Evolutionary conservation across 345 rosid genomes (phyloP).

Genomic region (Streptanthus diversifolius): DNA sequence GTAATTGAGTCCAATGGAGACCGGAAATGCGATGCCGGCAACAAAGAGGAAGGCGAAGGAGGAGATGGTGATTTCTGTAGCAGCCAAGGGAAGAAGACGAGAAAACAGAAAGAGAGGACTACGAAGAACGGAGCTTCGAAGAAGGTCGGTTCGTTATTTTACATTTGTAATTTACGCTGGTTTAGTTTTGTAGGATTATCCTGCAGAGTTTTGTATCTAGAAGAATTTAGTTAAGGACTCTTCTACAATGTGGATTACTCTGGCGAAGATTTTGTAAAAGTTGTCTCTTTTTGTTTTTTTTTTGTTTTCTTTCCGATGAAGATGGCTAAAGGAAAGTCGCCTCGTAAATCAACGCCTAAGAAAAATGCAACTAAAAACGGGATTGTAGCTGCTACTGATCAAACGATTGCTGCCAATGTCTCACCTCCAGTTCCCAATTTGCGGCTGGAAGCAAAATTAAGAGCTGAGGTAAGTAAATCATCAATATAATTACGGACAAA

Average conservation of each 20-base stretch:
- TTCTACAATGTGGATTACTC: too few relatives aligned
- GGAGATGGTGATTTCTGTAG: conserved; percentile 48
- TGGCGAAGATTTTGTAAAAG: neutral
- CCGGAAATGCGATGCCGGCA: conserved; percentile 24
- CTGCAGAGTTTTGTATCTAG: neutral
- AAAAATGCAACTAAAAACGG: conserved; percentile 42
- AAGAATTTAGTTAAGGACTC: neutral
- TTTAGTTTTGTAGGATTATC: neutral
- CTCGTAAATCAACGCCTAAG: conserved; percentile 50
- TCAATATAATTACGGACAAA: neutral
- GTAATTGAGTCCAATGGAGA: conserved; percentile 37
- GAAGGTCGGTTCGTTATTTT: conserved; percentile 39
- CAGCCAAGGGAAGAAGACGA: conserved; percentile 58
- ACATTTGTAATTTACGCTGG: neutral
- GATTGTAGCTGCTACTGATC: conserved; percentile 19
- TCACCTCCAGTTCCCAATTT: conserved; percentile 53
- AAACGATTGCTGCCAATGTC: conserved; percentile 21
- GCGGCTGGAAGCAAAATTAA: conserved; percentile 70
- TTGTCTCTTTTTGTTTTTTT: neutral
- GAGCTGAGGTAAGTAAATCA: conserved; percentile 59
- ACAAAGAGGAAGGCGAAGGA: conserved; percentile 23
- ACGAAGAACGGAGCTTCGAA: conserved; percentile 44
- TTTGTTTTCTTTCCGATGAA: neutral
- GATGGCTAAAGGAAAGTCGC: conserved; percentile 40
- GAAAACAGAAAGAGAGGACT: conserved; percentile 46